Evolutionary conservation across 2,329 filamentous ascomycete genomes (phyloP).

Genomic region (Hortaea sp.): DNA sequence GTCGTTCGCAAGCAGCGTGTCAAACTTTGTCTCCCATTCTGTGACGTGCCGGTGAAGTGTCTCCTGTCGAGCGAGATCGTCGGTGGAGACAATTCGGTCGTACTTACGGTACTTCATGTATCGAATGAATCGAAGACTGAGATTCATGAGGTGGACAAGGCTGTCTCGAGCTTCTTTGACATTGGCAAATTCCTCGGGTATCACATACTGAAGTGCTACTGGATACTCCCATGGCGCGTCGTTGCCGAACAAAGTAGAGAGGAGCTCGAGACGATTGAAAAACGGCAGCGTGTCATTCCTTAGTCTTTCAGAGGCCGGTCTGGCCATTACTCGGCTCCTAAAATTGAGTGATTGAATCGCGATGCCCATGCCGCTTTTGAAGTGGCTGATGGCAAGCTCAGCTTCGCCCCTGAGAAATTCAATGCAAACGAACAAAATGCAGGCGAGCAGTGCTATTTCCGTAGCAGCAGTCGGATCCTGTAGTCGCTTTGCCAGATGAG

Average conservation of each 20-base stretch:
- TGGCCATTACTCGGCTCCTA: not conserved
- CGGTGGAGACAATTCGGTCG: conserved; percentile 2
- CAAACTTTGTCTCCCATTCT: conserved; percentile 5
- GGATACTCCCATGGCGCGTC: conserved; percentile 6
- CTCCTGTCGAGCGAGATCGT: conserved; percentile 5
- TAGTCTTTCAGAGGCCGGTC: conserved; percentile 1
- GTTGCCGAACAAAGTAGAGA: conserved; percentile 9
- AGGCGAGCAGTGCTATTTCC: conserved; percentile 16
- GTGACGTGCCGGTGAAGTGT: not conserved
- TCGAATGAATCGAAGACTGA: conserved; percentile 9
- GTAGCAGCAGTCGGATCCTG: conserved; percentile 1
- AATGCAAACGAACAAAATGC: conserved; percentile 20
- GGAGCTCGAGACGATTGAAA: conserved; percentile 12
- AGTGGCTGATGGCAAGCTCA: conserved; percentile 13
- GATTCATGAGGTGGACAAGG: conserved; percentile 11
- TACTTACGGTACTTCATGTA: conserved; percentile 6
- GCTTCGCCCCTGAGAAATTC: conserved; percentile 17
- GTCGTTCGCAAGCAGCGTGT: conserved; percentile 3
- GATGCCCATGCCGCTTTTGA: conserved; percentile 14
- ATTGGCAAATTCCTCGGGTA: conserved; percentile 4
- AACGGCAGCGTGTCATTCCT: conserved; percentile 9
- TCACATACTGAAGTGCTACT: conserved; percentile 1
- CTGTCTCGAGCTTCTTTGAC: conserved; percentile 12
- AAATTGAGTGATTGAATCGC: conserved; percentile 4
- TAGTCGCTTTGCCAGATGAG: conserved; percentile 8